Base-by-base conservation (phyloP, 2,329 filamentous ascomycete genomes). In the Fusarium sp. region DNA sequence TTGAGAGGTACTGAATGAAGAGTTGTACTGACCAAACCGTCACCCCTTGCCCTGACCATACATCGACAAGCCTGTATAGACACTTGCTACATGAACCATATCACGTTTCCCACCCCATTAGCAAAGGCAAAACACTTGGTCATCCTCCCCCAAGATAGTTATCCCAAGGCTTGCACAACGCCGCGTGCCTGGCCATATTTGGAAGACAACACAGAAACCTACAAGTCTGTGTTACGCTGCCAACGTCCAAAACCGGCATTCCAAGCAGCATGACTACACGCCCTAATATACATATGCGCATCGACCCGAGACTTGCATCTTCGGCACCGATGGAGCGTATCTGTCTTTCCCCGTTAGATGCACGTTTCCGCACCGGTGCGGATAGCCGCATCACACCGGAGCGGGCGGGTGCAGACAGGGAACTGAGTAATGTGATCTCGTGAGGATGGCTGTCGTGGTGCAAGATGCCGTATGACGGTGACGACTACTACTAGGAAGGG, bases 251-350 rank as follows among this genome's bases (percentile, higher is more conserved):
- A 30, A 14, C 27, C 45, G 9, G 25, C 23, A 50, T 18, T 14
- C 14, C 43, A 23, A 45, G 37, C 18, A 39, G 37, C 37, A 18
- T 27, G 23, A 30, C 25, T n/a, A 27, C 48, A 52, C 45, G 10
- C 43, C 43, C 43, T 25, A 27, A 27, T 48, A 16, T 18, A 48
- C 23, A 25, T 23, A 48, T 8, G 43, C 41, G 43, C 43, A 48
- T 32, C n/a, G 58, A 72, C 58, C 72, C 69, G 72, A 75, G 50
- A 73, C 69, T 59, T 68, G 62, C 69, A 73, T 45, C 20, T 32
- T 62, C 48, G 66, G 63, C 62, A 73, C 66, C 72, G 66, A 75
- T 73, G 23, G 62, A 64, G 66, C 56, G 56, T 65, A 48, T 52
- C 45, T 58, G 45, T 68, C 59, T 35, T 18, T n/a, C 41, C n/a